A percentile compares a stretch with the other conserved stretches of the same genome.
These are phyloP conservation scores for Mycosphaerelloides madeirae DNA, from an alignment of 2,329 filamentous ascomycete species.

Conservation along the genomic window DNA sequence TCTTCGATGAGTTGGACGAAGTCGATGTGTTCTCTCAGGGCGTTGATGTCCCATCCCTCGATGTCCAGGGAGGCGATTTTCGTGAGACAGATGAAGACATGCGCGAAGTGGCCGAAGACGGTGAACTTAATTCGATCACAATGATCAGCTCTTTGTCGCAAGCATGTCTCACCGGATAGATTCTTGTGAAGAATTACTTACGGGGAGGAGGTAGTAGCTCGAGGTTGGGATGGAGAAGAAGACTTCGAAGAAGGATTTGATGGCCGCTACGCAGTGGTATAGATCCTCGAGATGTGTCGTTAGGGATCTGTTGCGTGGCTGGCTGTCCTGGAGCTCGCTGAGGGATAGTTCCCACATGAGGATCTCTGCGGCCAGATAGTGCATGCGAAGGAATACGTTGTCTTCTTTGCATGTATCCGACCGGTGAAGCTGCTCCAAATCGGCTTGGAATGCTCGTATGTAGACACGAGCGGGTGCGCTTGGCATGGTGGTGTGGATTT, in stretches of 20 bases:
- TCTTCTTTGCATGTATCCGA: slow-evolving; percentile 14
- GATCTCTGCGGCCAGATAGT: slow-evolving; percentile 26
- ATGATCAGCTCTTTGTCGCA: too few relatives aligned
- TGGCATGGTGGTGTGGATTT: slow-evolving; percentile 21
- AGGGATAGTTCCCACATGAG: slow-evolving; percentile 25
- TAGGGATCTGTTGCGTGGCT: slow-evolving; percentile 8
- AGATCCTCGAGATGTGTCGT: slow-evolving; percentile 24
- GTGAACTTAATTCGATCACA: too few relatives aligned
- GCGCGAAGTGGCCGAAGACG: slow-evolving; percentile 28
- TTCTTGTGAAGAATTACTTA: too few relatives aligned
- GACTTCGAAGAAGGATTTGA: slow-evolving; percentile 23
- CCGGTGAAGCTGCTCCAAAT: slow-evolving; percentile 22
- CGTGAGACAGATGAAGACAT: slow-evolving; percentile 27
- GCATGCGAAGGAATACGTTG: slow-evolving; percentile 22
- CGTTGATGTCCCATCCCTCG: slow-evolving; percentile 28
- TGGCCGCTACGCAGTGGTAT: slow-evolving; percentile 22
- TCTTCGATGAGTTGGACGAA: slow-evolving; percentile 22
- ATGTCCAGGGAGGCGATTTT: slow-evolving; percentile 27
- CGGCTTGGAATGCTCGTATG: slow-evolving; percentile 25
- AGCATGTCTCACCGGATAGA: too few relatives aligned
- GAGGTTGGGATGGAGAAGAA: slow-evolving; percentile 25
- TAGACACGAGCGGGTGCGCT: slow-evolving; percentile 26
- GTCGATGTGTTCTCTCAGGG: slow-evolving; percentile 17
- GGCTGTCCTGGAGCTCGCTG: slow-evolving; percentile 24
- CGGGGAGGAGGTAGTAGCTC: slow-evolving; percentile 24